phyloP scores from a whole-genome alignment of 495 filamentous ascomycete genomes.

The Trichoderma erinaceum region DNA sequence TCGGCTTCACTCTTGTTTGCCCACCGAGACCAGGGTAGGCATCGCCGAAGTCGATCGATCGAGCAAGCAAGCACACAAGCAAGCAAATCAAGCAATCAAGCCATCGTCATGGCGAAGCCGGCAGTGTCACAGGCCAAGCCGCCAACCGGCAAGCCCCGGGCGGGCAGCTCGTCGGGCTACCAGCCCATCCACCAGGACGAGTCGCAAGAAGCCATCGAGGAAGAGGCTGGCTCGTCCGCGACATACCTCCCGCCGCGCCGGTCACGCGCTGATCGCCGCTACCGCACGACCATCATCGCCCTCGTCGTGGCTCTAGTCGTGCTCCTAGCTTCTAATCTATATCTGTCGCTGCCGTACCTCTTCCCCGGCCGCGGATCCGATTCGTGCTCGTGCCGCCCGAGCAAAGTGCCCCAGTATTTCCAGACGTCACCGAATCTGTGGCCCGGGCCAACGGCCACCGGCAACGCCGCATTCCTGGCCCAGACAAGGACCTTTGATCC shows the following conservation, averaged over 20 bases:
- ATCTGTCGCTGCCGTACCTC: constrained; percentile 6
- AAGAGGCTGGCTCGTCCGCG: not conserved
- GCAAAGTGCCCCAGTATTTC: constrained; percentile 48
- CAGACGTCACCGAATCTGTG: constrained; percentile 41
- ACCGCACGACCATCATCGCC: constrained; percentile 15
- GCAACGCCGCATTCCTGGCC: constrained; percentile 49
- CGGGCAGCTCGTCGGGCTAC: not conserved
- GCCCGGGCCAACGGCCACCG: constrained; percentile 53
- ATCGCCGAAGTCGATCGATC: too few relatives aligned
- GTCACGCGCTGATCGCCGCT: constrained; percentile 2
- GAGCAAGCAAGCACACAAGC: not conserved
- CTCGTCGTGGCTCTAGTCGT: not conserved
- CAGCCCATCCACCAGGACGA: constrained; percentile 8
- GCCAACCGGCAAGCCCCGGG: not conserved
- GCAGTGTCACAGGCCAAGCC: not conserved
- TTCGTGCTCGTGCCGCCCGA: constrained; percentile 20
- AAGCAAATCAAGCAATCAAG: not conserved
- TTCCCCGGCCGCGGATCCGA: not conserved
- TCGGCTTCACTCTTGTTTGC: not conserved
- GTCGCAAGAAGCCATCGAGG: not conserved
- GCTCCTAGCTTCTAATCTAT: constrained; percentile 7
- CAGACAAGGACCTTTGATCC: constrained; percentile 49
- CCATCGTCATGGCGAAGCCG: not conserved
- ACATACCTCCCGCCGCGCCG: not conserved
- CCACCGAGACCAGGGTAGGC: not conserved